Evolutionary conservation across 1,139 yeast species (phyloP).

Genomic region (Meyerozyma sp.): DNA sequence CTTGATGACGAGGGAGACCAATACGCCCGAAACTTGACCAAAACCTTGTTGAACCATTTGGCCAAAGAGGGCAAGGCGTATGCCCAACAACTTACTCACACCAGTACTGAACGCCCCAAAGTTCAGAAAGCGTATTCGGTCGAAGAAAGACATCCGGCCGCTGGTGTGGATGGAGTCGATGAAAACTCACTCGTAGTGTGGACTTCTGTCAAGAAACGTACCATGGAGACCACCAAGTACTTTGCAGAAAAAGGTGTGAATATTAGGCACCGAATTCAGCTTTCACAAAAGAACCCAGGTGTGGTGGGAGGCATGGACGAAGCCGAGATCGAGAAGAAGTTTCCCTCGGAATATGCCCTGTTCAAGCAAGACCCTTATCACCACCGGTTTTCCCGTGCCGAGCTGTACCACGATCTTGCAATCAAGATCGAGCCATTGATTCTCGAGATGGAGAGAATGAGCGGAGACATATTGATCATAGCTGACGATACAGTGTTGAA

Average conservation of each 20-base stretch:
- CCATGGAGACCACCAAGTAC: slow-evolving; percentile 70
- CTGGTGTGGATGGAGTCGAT: slow-evolving; percentile 44
- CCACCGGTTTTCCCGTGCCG: slow-evolving; percentile 87
- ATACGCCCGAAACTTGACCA: slow-evolving; percentile 45
- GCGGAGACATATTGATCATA: slow-evolving; percentile 81
- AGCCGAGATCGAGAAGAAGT: slow-evolving; percentile 52
- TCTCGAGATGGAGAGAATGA: slow-evolving; percentile 87
- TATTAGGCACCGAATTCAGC: slow-evolving; percentile 70
- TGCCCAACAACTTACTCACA: slow-evolving; percentile 9
- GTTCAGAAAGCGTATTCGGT: slow-evolving; percentile 13
- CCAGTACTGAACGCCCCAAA: slow-evolving; percentile 5
- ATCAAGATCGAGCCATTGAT: slow-evolving; percentile 90
- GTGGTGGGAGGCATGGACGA: slow-evolving; percentile 64
- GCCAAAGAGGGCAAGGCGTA: slow-evolving; percentile 26
- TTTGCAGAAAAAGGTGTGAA: slow-evolving; percentile 52
- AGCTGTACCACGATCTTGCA: slow-evolving; percentile 93
- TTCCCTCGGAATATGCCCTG: slow-evolving; percentile 66
- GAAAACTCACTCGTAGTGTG: slow-evolving; percentile 67
- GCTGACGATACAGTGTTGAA: slow-evolving; percentile 90
- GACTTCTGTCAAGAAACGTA: slow-evolving; percentile 87
- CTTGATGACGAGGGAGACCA: slow-evolving; percentile 53
- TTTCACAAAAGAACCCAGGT: slow-evolving; percentile 91
- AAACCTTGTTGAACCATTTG: slow-evolving; percentile 33
- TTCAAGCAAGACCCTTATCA: slow-evolving; percentile 81
- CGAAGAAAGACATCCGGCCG: slow-evolving; percentile 37